A percentile compares a stretch with the other conserved stretches of the same genome.
Evolutionary conservation across 495 filamentous ascomycete species (phyloP).

Genomic region (Neurospora pannonica): DNA sequence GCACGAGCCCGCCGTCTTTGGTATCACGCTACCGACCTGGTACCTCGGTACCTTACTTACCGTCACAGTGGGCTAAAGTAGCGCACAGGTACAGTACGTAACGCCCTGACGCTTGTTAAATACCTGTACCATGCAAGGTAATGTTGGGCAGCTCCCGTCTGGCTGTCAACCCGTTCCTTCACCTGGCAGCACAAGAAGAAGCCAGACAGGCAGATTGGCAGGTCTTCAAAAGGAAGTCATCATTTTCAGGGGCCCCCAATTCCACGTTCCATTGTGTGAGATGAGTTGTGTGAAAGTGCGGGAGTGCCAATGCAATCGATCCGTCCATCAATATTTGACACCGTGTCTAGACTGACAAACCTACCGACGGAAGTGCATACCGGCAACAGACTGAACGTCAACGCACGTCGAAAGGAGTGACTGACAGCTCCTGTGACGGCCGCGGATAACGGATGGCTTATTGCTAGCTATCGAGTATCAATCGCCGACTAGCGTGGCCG

Average conservation of each 20-base stretch:
- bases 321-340: background rate
- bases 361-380: background rate
- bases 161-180: background rate
- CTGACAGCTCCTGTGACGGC: background rate
- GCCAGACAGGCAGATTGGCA: background rate
- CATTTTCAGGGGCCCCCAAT: background rate
- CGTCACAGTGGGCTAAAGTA: background rate
- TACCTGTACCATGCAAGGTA: background rate
- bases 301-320: background rate
- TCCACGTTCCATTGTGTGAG: background rate
- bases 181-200: background rate
- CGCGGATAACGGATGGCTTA: background rate
- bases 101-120: background rate
- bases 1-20: background rate
- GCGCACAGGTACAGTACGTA: background rate
- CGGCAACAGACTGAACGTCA: background rate
- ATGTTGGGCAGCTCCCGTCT: background rate
- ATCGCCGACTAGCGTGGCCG: background rate
- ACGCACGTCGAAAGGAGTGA: background rate
- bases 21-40: background rate
- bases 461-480: background rate
- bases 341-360: background rate
- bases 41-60: background rate
- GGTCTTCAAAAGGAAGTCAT: background rate
- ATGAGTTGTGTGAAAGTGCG: background rate